Percentiles rank a stretch among this genome's conserved stretches.
Conservation (phyloP, 345 rosid species). For the Eucalyptus cladocalyx region DNA sequence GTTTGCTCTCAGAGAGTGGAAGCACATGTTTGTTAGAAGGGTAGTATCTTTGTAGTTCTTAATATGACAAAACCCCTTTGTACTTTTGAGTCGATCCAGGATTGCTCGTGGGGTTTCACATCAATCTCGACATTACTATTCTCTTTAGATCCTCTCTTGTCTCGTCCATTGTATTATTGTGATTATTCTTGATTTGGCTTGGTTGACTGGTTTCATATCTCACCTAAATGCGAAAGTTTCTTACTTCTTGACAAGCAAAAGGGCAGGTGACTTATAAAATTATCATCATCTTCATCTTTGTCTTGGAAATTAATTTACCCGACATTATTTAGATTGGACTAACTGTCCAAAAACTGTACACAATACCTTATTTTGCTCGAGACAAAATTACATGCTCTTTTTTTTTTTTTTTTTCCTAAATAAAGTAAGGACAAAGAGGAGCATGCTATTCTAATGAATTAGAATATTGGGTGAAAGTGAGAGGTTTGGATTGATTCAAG, state of each 20-base stretch:
- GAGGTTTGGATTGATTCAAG: background rate
- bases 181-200: background rate
- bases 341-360: background rate
- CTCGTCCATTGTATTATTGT: background rate
- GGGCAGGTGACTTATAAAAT: background rate
- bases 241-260: background rate
- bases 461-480: background rate
- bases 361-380: background rate
- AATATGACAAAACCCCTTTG: background rate
- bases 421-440: background rate
- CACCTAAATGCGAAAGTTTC: background rate
- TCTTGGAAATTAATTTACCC: background rate
- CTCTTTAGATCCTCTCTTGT: background rate
- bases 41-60: background rate
- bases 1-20: background rate
- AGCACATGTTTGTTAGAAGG: background rate
- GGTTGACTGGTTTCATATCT: background rate
- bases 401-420: background rate
- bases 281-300: background rate
- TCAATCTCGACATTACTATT: background rate
- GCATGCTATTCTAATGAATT: background rate
- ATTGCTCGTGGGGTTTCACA: background rate
- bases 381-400: background rate
- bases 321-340: background rate
- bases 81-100: background rate